Evolutionary conservation across 192 early-diverging fungal species (phyloP), one percentile per base, ranked within the genome.

Genomic region (Backusella luteola): DNA sequence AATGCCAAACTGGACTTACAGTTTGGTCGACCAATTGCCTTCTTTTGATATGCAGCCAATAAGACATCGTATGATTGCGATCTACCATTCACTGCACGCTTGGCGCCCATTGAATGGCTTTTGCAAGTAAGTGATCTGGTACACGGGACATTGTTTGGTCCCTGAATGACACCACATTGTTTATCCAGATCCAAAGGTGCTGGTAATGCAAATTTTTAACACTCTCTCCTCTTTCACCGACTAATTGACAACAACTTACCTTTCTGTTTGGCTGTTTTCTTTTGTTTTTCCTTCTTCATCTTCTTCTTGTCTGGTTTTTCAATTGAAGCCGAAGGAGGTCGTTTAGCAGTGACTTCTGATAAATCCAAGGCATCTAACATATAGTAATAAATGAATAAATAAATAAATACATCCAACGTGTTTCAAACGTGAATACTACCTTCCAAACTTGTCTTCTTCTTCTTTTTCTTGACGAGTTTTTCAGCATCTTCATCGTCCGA

Each of bases 61-160:
- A 97, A 78, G 6, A 88, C 85, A 75, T 98, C 95, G 79, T 95
- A 98, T 21, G 89, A 86, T 79, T 91, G 86, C 35, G 96, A 94
- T 63, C 97, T 88, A 17, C 96, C 97, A 53, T 83, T 81, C 11
- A 98, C 97, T 1, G 86, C 87, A 38, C 96, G 88, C 80, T 98
- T 98, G 46, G 89, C 86, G 1, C 90, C 91, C 87, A 98, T 95
- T 35, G 93, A 91, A 73, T 98, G 97, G 5, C 94, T 96, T 79
- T 98, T 98, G 86, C 97, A 98, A 34, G 96, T 98, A 15, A 98
- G 88, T 53, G 95, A 95, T 52, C 97, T 92, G 59, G 90, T 85
- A 82, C 97, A 98, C 0, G 88, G 88, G 56, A 80, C 68, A 14
- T 85, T 87, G 39, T 87, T 89, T 1, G 90, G 89, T 29, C 84